Percentiles rank a stretch among this genome's conserved stretches.
Conservation (phyloP, 768 basidiomycete genomes). For the Gloeostereum incarnatum region DNA sequence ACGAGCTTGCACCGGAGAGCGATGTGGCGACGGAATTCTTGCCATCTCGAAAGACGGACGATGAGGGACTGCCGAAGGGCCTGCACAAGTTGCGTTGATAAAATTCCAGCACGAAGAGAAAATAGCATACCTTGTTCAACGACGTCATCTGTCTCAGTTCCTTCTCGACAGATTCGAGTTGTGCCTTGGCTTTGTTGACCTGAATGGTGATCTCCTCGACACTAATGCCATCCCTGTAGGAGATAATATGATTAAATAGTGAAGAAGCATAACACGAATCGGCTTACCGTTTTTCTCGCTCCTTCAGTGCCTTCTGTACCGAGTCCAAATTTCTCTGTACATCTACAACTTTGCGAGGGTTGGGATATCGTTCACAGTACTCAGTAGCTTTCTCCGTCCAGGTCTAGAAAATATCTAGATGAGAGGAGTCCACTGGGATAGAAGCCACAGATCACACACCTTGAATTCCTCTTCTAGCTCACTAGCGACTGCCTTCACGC, state of each 20-base stretch:
- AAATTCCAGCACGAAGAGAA: neutral
- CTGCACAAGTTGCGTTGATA: slow-evolving; percentile 24
- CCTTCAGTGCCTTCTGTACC: slow-evolving; percentile 53
- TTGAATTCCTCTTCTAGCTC: slow-evolving; percentile 53
- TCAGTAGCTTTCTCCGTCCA: slow-evolving; percentile 60
- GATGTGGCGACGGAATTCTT: slow-evolving; percentile 81
- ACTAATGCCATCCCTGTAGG: slow-evolving; percentile 57
- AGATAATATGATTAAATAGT: slow-evolving; percentile 4
- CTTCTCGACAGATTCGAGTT: slow-evolving; percentile 46
- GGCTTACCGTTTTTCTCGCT: slow-evolving; percentile 53
- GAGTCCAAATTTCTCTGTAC: slow-evolving; percentile 57
- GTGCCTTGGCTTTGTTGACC: slow-evolving; percentile 53
- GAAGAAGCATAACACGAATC: slow-evolving; percentile 2
- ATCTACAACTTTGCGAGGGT: slow-evolving; percentile 45
- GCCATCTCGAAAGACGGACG: slow-evolving; percentile 66
- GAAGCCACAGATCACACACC: slow-evolving; percentile 24
- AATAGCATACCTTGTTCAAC: slow-evolving; percentile 53
- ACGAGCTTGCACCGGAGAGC: slow-evolving; percentile 80
- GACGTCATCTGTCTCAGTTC: slow-evolving; percentile 55
- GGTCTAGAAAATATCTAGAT: slow-evolving; percentile 23
- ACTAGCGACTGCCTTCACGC: slow-evolving; percentile 30
- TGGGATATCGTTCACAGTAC: slow-evolving; percentile 48
- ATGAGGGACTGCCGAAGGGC: slow-evolving; percentile 57
- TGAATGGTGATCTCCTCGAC: slow-evolving; percentile 72
- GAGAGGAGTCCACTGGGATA: neutral